Evolutionary conservation across 805 yeast genomes (phyloP), one percentile per base, ranked within the genome.

Genomic region (Torulaspora microellipsoides): DNA sequence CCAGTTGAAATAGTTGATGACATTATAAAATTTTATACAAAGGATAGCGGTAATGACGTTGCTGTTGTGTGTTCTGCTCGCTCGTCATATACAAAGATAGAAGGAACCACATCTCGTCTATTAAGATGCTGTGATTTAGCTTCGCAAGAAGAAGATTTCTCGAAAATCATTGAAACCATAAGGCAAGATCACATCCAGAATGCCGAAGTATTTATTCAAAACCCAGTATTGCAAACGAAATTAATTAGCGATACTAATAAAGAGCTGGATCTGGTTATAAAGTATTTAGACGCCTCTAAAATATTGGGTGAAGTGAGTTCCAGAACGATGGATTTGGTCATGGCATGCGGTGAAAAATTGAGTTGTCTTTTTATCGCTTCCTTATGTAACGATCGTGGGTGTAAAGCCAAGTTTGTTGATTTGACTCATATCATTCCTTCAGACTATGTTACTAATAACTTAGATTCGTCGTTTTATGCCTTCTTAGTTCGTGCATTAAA

Each of bases 21-120:
- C 52, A 88, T 93, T 38, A 85, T 93, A 37, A 80, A 79, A 58
- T 77, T 72, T 17, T 87, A 80, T 60, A 70, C 80, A 29, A 43
- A 52, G 13, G 67, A 75, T 31, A 67, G 69, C 36, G 38, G 51
- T 25, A 74, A 73, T 52, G 75, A 83, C 43, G 95, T 90, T 12
- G 97, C 95, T 2, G 95, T 91, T 17, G 99, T 93, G 2, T 93
- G 99, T 65, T 85, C 95, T 28, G 99, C 99, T 2, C 77, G 99
- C 53, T 87, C 96, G 11, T 81, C 96, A 1, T 76, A 85, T 49
- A 84, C 95, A 31, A 93, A 93, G 62, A 80, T 87, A 15, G 96
- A 91, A 64, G 99, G 99, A 40, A 93, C 99, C 35, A 93, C 99
- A 4, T 84, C 95, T 2, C 70, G 98, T 52, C 72, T 93, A 17